Evolutionary conservation across 441 rosid genomes (phyloP).

Genomic region (Adansonia rubrostipa): DNA sequence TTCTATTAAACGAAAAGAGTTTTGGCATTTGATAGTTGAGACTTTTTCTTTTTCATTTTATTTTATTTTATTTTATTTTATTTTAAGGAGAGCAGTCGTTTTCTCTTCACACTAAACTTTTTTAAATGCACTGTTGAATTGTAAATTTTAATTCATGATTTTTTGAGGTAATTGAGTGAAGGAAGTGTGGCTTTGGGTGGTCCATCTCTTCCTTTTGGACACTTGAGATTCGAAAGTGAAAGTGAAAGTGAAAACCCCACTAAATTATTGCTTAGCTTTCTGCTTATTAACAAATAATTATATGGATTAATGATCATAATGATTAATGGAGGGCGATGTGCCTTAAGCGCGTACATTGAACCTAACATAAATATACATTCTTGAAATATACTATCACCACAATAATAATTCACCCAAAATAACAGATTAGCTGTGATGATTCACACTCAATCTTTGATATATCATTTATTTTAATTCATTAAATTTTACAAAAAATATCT

Average conservation of each 20-base stretch:
- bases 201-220: slow-evolving; percentile 25
- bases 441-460: too few species aligned
- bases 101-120: slow-evolving; percentile 31
- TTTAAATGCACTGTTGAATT: background rate
- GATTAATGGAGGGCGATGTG: background rate
- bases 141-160: slow-evolving; percentile 6
- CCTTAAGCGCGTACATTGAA: background rate
- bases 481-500: too few species aligned
- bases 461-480: too few species aligned
- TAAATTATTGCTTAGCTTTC: slow-evolving; percentile 23
- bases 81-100: slow-evolving; percentile 33
- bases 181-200: slow-evolving; percentile 27
- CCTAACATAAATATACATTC: background rate
- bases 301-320: slow-evolving; percentile 20
- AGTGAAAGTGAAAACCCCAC: slow-evolving; percentile 30
- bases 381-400: background rate
- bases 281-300: slow-evolving; percentile 15
- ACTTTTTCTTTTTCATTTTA: background rate
- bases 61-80: background rate
- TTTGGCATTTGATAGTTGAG: slow-evolving; percentile 12
- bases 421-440: background rate
- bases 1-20: background rate
- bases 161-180: slow-evolving; percentile 2
- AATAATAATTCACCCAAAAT: background rate
- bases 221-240: slow-evolving; percentile 25